Percentiles rank a stretch among this genome's conserved stretches.
phyloP scores from a whole-genome alignment of 2,329 filamentous ascomycete genomes.

The Alternaria dauci region DNA sequence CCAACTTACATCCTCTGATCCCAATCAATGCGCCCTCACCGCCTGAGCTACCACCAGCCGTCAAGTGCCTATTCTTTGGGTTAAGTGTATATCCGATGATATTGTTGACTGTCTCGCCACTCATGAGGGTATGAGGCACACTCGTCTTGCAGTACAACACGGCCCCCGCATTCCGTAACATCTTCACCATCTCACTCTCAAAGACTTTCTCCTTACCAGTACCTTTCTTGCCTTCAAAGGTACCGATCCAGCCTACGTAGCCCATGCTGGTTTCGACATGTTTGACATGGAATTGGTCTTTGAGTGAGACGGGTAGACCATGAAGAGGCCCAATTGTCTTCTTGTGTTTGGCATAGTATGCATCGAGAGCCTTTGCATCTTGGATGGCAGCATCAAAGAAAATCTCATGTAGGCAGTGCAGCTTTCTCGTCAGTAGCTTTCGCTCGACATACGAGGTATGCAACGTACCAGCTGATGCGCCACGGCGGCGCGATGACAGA shows the following conservation, averaged over 20 bases:
- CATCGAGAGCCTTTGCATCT: slow-evolving; percentile 54
- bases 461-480: slow-evolving; percentile 56
- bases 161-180: slow-evolving; percentile 63
- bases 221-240: slow-evolving; percentile 65
- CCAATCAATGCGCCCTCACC: slow-evolving; percentile 69
- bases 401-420: slow-evolving; percentile 56
- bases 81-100: slow-evolving; percentile 67
- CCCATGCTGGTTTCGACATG: slow-evolving; percentile 63
- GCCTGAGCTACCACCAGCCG: slow-evolving; percentile 65
- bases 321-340: slow-evolving; percentile 56
- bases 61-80: slow-evolving; percentile 64
- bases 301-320: slow-evolving; percentile 58
- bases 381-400: slow-evolving; percentile 58
- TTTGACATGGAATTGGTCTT: slow-evolving; percentile 61
- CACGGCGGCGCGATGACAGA: slow-evolving; percentile 65
- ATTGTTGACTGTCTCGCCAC: slow-evolving; percentile 67
- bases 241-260: slow-evolving; percentile 71
- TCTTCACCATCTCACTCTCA: slow-evolving; percentile 67
- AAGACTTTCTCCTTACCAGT: slow-evolving; percentile 62
- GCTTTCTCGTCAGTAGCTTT: background rate
- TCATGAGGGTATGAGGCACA: slow-evolving; percentile 67
- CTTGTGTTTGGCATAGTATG: slow-evolving; percentile 43
- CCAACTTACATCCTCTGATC: slow-evolving; percentile 57
- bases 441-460: background rate
- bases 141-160: slow-evolving; percentile 67